Conservation (phyloP, 768 basidiomycete species). For the Auricularia sp. region DNA sequence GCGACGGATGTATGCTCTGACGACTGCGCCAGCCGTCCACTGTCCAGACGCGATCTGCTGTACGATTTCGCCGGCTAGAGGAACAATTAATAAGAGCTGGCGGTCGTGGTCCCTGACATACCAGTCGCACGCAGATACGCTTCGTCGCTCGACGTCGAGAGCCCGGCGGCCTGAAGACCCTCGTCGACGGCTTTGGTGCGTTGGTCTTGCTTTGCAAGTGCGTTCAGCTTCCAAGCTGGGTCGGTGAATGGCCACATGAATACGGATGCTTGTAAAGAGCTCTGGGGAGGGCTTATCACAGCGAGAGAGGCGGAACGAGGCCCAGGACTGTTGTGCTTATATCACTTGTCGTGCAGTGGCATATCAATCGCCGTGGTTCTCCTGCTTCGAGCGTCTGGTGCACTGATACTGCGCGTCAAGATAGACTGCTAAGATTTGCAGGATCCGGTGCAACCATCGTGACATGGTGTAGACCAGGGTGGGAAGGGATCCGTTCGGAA, state of each 20-base stretch:
- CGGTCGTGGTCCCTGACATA: background rate
- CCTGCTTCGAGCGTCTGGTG: too few species aligned
- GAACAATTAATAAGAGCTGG: background rate
- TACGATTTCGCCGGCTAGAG: conserved; percentile 12
- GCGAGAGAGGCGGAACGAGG: too few species aligned
- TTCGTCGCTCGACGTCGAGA: background rate
- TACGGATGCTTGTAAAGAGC: background rate
- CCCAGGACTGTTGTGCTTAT: too few species aligned
- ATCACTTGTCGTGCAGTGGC: too few species aligned
- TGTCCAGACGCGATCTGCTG: conserved; percentile 12
- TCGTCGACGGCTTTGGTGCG: background rate
- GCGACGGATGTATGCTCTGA: conserved; percentile 34
- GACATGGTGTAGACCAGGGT: too few species aligned
- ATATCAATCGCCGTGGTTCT: too few species aligned
- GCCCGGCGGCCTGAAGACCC: background rate
- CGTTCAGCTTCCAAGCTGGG: conserved; percentile 1
- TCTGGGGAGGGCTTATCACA: too few species aligned
- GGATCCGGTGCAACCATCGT: too few species aligned
- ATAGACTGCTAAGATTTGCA: too few species aligned
- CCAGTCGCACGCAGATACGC: conserved; percentile 3
- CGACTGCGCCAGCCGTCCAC: conserved; percentile 30
- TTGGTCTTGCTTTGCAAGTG: conserved; percentile 1
- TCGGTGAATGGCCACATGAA: conserved; percentile 3
- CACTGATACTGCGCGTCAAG: too few species aligned
- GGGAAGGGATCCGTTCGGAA: too few species aligned